These are phyloP conservation scores for Misopates orontium DNA, from an alignment of 257 asterid genomes.

Conservation along the genomic window DNA sequence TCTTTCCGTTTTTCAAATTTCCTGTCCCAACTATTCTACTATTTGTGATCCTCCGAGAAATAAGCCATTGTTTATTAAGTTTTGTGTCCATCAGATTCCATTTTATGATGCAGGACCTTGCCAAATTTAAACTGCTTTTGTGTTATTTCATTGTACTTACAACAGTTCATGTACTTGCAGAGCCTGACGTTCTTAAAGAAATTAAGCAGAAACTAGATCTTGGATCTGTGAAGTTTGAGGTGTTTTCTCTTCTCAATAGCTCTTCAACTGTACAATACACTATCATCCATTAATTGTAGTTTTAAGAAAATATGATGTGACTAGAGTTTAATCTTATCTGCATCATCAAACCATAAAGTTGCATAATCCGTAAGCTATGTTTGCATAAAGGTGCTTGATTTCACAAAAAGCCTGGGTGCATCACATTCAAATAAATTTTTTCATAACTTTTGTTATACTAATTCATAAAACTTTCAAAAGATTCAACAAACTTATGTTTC, in stretches of 20 bases:
- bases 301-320: background rate
- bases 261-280: background rate
- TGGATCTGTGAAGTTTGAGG: conserved; percentile 95
- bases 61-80: background rate
- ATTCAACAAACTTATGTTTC: conserved; percentile 19
- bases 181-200: conserved; percentile 92
- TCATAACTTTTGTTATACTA: background rate
- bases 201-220: conserved; percentile 92
- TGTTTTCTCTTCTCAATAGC: conserved; percentile 26
- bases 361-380: background rate
- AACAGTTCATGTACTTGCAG: conserved; percentile 45
- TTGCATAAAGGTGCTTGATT: background rate
- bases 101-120: background rate
- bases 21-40: background rate
- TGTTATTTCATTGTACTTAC: background rate
- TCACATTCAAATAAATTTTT: background rate
- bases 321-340: background rate
- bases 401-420: background rate
- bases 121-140: background rate
- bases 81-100: background rate
- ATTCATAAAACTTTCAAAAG: conserved; percentile 4
- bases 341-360: too few relatives aligned
- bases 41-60: background rate
- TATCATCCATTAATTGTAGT: background rate
- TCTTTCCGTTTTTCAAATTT: background rate